Percentiles rank a stretch among this genome's conserved stretches.
Conservation (phyloP, 2,329 filamentous ascomycete species). For the Colletotrichum chlorophyti region DNA sequence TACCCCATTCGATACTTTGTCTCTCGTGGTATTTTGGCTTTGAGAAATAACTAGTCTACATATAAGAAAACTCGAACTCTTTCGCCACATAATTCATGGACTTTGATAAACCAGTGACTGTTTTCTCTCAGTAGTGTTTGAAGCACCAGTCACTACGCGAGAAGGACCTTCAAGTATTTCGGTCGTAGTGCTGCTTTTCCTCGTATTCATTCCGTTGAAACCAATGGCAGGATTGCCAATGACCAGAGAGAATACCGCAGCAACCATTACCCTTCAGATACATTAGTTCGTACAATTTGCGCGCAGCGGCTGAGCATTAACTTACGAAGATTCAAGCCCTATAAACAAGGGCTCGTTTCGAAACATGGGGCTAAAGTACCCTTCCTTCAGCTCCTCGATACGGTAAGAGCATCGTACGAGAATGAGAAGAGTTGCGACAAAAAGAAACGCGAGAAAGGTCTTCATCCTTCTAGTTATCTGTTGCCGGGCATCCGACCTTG, state of each 20-base stretch:
- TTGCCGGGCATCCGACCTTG: slow-evolving; percentile 33
- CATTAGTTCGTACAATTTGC: neutral
- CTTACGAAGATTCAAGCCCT: slow-evolving; percentile 45
- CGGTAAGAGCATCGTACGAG: slow-evolving; percentile 65
- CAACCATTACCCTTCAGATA: slow-evolving; percentile 6
- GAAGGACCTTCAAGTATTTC: too few species aligned
- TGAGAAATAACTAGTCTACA: too few species aligned
- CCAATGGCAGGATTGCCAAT: slow-evolving; percentile 21
- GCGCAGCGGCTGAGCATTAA: neutral
- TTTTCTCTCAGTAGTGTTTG: too few species aligned
- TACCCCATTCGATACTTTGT: too few species aligned
- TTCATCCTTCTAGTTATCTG: slow-evolving; percentile 45
- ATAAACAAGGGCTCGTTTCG: slow-evolving; percentile 51
- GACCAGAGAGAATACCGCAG: slow-evolving; percentile 11
- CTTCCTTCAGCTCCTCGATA: slow-evolving; percentile 63
- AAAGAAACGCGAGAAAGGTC: slow-evolving; percentile 56
- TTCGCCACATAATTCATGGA: too few species aligned
- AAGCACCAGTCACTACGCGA: too few species aligned
- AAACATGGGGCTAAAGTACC: slow-evolving; percentile 58
- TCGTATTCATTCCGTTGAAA: neutral
- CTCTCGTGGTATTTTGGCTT: too few species aligned
- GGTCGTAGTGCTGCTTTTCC: neutral
- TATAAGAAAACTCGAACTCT: too few species aligned
- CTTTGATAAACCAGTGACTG: too few species aligned
- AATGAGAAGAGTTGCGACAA: slow-evolving; percentile 60